Percentiles rank a stretch among this genome's conserved stretches.
Evolutionary conservation across 176 grass and related monocot species (phyloP).

Genomic region (Saccharum spontaneum): DNA sequence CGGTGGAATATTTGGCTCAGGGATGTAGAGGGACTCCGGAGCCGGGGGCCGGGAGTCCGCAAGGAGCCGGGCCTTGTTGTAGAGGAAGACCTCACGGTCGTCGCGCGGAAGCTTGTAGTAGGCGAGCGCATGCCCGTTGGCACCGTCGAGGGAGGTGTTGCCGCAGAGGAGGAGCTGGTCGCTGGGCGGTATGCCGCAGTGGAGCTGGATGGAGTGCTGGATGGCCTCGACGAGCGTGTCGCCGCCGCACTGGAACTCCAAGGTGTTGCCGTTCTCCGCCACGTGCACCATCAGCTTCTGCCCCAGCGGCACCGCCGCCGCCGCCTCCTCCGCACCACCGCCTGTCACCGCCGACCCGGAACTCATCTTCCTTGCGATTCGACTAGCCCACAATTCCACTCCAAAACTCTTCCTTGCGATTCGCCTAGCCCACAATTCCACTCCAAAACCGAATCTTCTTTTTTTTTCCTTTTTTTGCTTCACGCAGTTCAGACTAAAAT

Average conservation of each 20-base stretch:
- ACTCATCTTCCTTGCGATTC: conserved; percentile 59
- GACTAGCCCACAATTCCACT: conserved; percentile 4
- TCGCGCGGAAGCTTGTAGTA: conserved; percentile 88
- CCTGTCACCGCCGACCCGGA: conserved; percentile 80
- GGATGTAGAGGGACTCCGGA: conserved; percentile 63
- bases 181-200: conserved; percentile 51
- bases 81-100: conserved; percentile 86
- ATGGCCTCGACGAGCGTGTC: conserved; percentile 64
- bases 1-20: conserved; percentile 49
- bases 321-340: conserved; percentile 40
- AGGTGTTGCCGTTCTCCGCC: conserved; percentile 90
- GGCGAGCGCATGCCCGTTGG: conserved; percentile 50
- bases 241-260: conserved; percentile 86
- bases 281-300: conserved; percentile 79
- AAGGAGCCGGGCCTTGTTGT: conserved; percentile 77
- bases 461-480: neutral
- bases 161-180: conserved; percentile 88
- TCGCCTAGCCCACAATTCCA: neutral
- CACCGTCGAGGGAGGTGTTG: conserved; percentile 69
- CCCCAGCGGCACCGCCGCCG: conserved; percentile 45
- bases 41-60: conserved; percentile 45
- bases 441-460: neutral
- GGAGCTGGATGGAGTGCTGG: conserved; percentile 58
- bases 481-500: conserved; percentile 40
- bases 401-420: conserved; percentile 37